A percentile compares a stretch with the other conserved stretches of the same genome.
Conservation (phyloP, 176 grass and related monocot genomes). For the Oryza brachyantha region DNA sequence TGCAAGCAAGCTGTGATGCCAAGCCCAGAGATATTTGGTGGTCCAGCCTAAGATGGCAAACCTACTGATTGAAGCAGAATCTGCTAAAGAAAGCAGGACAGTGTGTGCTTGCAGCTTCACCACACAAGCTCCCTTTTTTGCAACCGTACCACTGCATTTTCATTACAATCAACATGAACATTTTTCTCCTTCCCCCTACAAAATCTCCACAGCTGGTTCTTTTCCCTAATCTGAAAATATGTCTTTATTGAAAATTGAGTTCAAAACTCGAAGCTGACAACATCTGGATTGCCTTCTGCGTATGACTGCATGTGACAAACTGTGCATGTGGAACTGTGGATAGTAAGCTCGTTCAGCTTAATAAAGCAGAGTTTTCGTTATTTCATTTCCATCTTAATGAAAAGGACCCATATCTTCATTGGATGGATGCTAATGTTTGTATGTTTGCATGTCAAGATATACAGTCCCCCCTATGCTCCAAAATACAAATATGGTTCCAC, state of each 20-base stretch:
- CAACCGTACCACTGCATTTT: background rate
- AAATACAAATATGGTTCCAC: too few relatives aligned
- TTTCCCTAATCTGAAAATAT: background rate
- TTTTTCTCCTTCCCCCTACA: background rate
- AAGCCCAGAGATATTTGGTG: background rate
- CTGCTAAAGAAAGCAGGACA: background rate
- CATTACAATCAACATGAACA: background rate
- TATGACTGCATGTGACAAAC: background rate
- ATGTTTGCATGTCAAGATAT: too few relatives aligned
- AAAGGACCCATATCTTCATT: background rate
- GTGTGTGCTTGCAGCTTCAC: background rate
- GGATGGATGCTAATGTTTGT: background rate
- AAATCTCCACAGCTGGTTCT: background rate
- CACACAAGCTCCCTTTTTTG: background rate
- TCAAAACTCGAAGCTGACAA: background rate
- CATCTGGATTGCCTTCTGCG: background rate
- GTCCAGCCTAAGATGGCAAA: conserved; percentile 33
- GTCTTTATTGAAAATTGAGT: background rate
- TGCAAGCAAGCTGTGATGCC: background rate
- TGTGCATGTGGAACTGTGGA: background rate
- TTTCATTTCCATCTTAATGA: background rate
- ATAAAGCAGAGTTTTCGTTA: background rate
- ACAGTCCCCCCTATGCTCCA: too few relatives aligned
- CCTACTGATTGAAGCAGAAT: background rate
- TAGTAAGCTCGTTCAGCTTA: background rate